Base-by-base conservation (phyloP, 1,139 yeast genomes). In the Protomyces gravidus region DNA sequence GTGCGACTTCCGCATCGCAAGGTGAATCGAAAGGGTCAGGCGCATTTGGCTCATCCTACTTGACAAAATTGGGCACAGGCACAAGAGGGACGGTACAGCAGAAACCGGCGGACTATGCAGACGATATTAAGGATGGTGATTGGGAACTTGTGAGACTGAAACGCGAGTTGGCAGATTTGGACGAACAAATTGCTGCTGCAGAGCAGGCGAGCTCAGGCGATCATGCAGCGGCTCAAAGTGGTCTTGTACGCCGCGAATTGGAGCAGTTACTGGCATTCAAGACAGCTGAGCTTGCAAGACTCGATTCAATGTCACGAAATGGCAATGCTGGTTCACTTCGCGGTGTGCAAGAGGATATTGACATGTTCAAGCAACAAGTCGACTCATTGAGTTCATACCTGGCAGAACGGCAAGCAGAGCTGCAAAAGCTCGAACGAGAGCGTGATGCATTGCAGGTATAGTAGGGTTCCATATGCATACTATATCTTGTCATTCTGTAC, bases 91-190 rank as follows among this genome's bases (percentile, higher is more conserved):
- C 47, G 5, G 9, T 5, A 36, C 19, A n/a, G 11, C 42, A 36
- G 11, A 50, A 45, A 9, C 39, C 52, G 32, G 95, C 92, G 2
- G 95, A 87, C 69, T 84, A 84, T 68, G 78, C 85, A 0, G 79
- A 84, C 0, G 58, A 53, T 27, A 83, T 88, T 13, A 83, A 83
- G 68, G 89, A 85, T 45, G 82, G 87, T 6, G 92, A 76, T 64
- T 79, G 97, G 96, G 97, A 89, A 71, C 89, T 85, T 68, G 95
- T 86, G 32, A 78, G 95, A 65, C 78, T 89, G 65, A 84, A 84
- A 73, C 80, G 94, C 66, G 92, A 89, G 69, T 76, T 90, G 63
- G 79, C 82, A 4, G 88, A 88, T 65, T 73, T 89, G 61, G 95
- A 89, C 65, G 74, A 76, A 5, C 78, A 84, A 64, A 78, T 89